These are phyloP conservation scores for Farysia itapuensis DNA, from an alignment of 1,284 basidiomycete species.

Conservation along the genomic window DNA sequence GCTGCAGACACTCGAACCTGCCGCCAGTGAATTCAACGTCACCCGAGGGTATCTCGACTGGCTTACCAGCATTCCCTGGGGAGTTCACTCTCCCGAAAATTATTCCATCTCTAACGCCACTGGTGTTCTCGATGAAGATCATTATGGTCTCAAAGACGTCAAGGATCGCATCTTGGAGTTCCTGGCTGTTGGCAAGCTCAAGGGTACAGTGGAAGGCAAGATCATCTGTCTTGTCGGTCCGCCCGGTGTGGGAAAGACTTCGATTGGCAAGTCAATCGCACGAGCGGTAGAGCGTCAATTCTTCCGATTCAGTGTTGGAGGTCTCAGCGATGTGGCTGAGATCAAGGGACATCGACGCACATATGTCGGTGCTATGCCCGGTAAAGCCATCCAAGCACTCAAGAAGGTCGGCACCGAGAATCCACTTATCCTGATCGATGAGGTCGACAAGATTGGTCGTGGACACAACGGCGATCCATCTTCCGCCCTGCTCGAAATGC, in stretches of 20 bases:
- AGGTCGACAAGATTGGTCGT: slow-evolving; percentile 97
- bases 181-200: slow-evolving; percentile 92
- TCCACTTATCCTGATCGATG: slow-evolving; percentile 86
- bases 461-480: slow-evolving; percentile 92
- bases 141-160: slow-evolving; percentile 90
- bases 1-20: slow-evolving; percentile 80
- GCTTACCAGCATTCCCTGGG: slow-evolving; percentile 88
- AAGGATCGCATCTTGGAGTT: slow-evolving; percentile 98
- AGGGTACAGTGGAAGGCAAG: slow-evolving; percentile 96
- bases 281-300: slow-evolving; percentile 82
- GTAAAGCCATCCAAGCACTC: slow-evolving; percentile 95
- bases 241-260: slow-evolving; percentile 94
- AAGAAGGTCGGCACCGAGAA: slow-evolving; percentile 97
- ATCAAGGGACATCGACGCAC: slow-evolving; percentile 98
- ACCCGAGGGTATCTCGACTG: slow-evolving; percentile 64
- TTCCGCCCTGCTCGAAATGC: slow-evolving; percentile 91
- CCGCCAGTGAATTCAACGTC: slow-evolving; percentile 83
- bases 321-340: slow-evolving; percentile 94
- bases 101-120: slow-evolving; percentile 84
- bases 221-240: slow-evolving; percentile 96
- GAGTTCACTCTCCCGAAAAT: slow-evolving; percentile 89
- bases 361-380: slow-evolving; percentile 86
- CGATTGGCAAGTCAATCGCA: slow-evolving; percentile 83
- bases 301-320: slow-evolving; percentile 95
- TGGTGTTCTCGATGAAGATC: slow-evolving; percentile 87